Base-by-base conservation (phyloP, 805 yeast genomes). In the Sugiyamaella marilandica region DNA sequence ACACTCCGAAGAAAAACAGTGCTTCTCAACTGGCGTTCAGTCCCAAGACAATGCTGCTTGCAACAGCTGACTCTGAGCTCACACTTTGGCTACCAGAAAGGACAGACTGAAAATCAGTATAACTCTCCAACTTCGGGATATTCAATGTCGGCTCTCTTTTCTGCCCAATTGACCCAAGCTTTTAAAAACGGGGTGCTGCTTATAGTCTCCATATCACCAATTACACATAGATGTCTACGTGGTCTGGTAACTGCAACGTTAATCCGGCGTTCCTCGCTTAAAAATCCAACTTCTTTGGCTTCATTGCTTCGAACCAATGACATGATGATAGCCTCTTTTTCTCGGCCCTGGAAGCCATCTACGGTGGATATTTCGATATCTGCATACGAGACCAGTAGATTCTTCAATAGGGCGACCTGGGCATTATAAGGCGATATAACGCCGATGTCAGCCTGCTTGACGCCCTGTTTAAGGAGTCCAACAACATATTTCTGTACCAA, bases 271-370 rank as follows among this genome's bases (percentile, higher is more conserved):
- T 79, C 76, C 59, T 92, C 97, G 21, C 76, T 75, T 50, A 94
- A 70, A 63, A 92, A 94, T 9, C 98, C 98, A 45, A 91, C 84
- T 49, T 84, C 87, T 33, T 75, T 67, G 1, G 70, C 61, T 18
- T 78, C 83, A 65, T 92, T 92, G 37, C 94, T 84, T 57, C 99
- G 74, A 1, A 92, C 97, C 50, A 92, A 67, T 1, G 94, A 78
- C 10, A 94, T 70, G 1, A 92, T 76, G 5, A 92, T 89, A 0
- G 83, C 84, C 61, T 91, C 95, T 66, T 92, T 94, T 64, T 92
- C 99, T 56, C 97, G 74, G 1, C 99, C 99, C 71, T 92, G 99
- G 63, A 92, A 94, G 1, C 97, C 97, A 70, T 92, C 99, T 3
- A 92, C 92, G 0, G 97, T 88, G 3, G 95, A 81, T 0, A 91